Evolutionary conservation across 129 eudicot genomes (phyloP).

Genomic region (Cynara cardunculus): DNA sequence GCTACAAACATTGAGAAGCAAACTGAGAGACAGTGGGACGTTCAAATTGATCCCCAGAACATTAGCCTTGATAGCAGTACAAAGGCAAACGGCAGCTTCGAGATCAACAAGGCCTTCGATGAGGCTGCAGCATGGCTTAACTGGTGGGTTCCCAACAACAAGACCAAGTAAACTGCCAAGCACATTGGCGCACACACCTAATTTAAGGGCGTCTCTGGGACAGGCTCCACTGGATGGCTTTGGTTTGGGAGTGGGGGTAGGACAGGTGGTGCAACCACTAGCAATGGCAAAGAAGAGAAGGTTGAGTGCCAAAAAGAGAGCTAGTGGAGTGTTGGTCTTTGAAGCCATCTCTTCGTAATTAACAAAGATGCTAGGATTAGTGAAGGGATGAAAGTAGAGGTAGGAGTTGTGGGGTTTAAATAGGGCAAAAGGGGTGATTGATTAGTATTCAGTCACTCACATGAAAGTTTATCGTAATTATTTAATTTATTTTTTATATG

Average conservation of each 20-base stretch:
- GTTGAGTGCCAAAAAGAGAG: constrained; percentile 46
- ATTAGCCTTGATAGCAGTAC: constrained; percentile 65
- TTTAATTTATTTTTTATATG: background rate
- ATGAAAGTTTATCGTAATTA: background rate
- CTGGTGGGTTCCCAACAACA: constrained; percentile 43
- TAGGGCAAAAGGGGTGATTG: constrained; percentile 9
- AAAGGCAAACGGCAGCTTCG: constrained; percentile 71
- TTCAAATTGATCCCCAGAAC: constrained; percentile 62
- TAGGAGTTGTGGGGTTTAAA: constrained; percentile 22
- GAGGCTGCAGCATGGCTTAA: constrained; percentile 53
- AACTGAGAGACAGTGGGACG: constrained; percentile 55
- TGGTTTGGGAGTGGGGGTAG: constrained; percentile 31
- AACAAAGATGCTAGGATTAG: background rate
- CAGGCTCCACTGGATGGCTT: constrained; percentile 28
- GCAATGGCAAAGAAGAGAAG: constrained; percentile 47
- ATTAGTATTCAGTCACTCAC: background rate
- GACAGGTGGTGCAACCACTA: constrained; percentile 42
- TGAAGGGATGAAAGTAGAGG: constrained; percentile 17
- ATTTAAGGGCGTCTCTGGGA: constrained; percentile 53
- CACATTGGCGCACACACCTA: constrained; percentile 63
- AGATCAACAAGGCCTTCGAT: constrained; percentile 53
- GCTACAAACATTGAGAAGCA: constrained; percentile 59
- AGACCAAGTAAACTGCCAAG: constrained; percentile 38
- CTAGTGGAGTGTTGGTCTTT: constrained; percentile 21
- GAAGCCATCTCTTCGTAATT: constrained; percentile 30